phyloP scores from a whole-genome alignment of 441 rosid species.

The Erodium texanum region DNA sequence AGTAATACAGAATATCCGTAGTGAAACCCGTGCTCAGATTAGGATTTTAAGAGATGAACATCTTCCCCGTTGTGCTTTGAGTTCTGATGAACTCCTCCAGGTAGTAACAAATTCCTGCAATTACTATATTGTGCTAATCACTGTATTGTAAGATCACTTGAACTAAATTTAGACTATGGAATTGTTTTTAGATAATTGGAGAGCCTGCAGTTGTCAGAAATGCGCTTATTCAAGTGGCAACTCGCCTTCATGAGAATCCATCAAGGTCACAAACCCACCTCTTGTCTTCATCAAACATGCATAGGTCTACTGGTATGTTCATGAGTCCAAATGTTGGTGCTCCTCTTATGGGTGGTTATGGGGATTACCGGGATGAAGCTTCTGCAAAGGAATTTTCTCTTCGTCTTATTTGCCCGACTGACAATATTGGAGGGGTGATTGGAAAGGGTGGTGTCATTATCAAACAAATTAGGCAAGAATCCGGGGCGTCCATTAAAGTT shows the following conservation, averaged over 20 bases:
- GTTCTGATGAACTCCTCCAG: constrained; percentile 92
- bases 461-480: constrained; percentile 82
- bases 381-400: constrained; percentile 58
- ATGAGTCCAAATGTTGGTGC: constrained; percentile 36
- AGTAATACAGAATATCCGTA: constrained; percentile 73
- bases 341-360: constrained; percentile 37
- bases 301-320: constrained; percentile 45
- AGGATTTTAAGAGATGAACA: constrained; percentile 85
- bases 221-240: constrained; percentile 74
- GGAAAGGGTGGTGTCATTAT: constrained; percentile 86
- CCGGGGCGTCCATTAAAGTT: constrained; percentile 73
- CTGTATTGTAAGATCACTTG: background rate
- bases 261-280: constrained; percentile 78
- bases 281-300: constrained; percentile 39
- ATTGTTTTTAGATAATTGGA: constrained; percentile 56
- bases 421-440: constrained; percentile 56
- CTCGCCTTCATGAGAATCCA: constrained; percentile 87
- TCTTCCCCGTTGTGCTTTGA: constrained; percentile 77
- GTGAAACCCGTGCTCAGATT: constrained; percentile 85
- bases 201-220: constrained; percentile 69
- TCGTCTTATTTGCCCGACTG: constrained; percentile 65
- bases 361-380: constrained; percentile 54
- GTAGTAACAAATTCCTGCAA: constrained; percentile 44
- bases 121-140: no score
- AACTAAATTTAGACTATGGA: background rate